These are phyloP conservation scores for Trichoderma harzianum DNA, from an alignment of 2,329 filamentous ascomycete genomes.

Conservation along the genomic window DNA sequence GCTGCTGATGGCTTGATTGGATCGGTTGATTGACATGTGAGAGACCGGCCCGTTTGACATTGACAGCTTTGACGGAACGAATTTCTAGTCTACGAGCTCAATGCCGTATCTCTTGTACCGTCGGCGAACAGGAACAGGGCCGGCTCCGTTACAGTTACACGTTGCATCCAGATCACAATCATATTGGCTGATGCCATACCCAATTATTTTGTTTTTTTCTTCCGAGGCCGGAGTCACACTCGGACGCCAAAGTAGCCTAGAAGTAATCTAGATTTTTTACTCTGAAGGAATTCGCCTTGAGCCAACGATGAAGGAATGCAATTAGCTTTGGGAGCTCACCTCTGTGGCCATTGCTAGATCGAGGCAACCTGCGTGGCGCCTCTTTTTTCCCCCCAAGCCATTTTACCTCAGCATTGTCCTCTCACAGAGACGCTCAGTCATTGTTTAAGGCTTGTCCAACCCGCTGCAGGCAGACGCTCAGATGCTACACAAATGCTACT, in stretches of 20 bases:
- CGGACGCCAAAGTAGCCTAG: neutral
- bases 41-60: neutral
- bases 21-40: conserved; percentile 4
- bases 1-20: neutral
- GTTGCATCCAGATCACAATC: neutral
- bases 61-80: neutral
- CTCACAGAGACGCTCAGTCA: neutral
- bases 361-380: neutral
- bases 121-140: neutral
- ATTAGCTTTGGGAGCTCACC: neutral
- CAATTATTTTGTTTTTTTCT: neutral
- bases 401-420: neutral
- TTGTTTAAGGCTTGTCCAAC: neutral
- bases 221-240: neutral
- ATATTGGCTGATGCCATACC: neutral
- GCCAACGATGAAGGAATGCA: neutral
- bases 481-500: conserved; percentile 10
- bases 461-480: neutral
- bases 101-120: neutral
- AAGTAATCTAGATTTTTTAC: neutral
- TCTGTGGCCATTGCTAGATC: neutral
- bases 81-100: neutral
- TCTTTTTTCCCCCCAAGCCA: neutral
- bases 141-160: neutral
- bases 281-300: neutral